Conservation (phyloP, 768 basidiomycete genomes). For the Galerina marginata region DNA sequence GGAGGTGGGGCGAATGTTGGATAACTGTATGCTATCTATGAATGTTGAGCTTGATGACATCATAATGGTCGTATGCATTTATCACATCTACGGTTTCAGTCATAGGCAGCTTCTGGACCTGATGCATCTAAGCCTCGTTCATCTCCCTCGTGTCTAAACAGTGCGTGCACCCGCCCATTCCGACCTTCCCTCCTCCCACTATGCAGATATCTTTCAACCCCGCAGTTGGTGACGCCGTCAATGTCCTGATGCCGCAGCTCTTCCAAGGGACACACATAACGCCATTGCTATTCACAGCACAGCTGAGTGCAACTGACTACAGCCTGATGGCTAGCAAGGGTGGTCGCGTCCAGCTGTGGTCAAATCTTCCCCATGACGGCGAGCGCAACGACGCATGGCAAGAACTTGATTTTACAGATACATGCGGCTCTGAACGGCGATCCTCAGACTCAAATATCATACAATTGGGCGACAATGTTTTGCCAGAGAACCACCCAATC, state of each 20-base stretch:
- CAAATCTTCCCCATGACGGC: constrained; percentile 35
- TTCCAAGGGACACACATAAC: constrained; percentile 23
- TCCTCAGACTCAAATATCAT: neutral
- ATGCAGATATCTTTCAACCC: constrained; percentile 48
- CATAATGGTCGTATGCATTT: neutral
- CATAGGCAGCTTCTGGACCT: no score
- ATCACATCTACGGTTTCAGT: no score
- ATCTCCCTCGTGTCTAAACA: no score
- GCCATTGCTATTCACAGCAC: constrained; percentile 43
- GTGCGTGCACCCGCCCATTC: neutral
- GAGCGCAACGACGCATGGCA: constrained; percentile 35
- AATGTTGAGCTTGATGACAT: constrained; percentile 1
- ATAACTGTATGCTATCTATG: no score
- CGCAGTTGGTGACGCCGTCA: constrained; percentile 38
- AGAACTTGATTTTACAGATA: constrained; percentile 37
- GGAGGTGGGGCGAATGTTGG: neutral
- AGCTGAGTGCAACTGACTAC: constrained; percentile 35
- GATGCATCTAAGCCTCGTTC: no score
- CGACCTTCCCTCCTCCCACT: constrained; percentile 7
- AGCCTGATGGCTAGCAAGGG: constrained; percentile 32
- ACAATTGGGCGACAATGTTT: neutral
- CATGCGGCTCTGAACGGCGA: neutral
- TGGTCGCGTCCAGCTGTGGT: constrained; percentile 50
- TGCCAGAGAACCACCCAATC: neutral
- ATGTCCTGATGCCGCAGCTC: constrained; percentile 27